phyloP scores from a whole-genome alignment of 1,284 basidiomycete species.

The Wolfiporia cocos region DNA sequence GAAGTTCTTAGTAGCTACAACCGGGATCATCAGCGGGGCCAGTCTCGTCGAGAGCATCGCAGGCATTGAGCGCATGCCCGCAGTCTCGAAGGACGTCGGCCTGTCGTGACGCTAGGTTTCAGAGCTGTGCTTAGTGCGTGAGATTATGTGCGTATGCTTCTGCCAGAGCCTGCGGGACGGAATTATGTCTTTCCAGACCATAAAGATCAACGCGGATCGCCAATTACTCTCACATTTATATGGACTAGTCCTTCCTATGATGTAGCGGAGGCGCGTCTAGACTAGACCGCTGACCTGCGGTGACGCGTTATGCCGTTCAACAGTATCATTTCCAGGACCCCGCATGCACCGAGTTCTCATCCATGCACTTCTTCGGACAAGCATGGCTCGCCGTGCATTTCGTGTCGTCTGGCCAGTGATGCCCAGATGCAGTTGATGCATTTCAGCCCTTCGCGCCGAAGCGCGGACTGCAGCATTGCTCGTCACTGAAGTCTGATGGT shows the following conservation, averaged over 20 bases:
- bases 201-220: slow-evolving; percentile 6
- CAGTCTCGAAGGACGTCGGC: slow-evolving; percentile 26
- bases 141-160: too few relatives aligned
- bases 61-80: slow-evolving; percentile 31
- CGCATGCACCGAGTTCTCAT: slow-evolving; percentile 7
- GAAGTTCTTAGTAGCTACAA: slow-evolving; percentile 84
- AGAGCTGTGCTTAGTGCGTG: too few relatives aligned
- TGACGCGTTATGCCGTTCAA: slow-evolving; percentile 9
- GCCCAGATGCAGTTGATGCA: too few relatives aligned
- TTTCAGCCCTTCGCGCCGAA: too few relatives aligned
- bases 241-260: slow-evolving; percentile 9
- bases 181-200: background rate
- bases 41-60: slow-evolving; percentile 66
- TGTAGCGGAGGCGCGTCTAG: slow-evolving; percentile 9
- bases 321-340: slow-evolving; percentile 8
- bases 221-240: slow-evolving; percentile 1
- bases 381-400: too few relatives aligned
- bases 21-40: slow-evolving; percentile 78
- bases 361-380: too few relatives aligned
- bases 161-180: too few relatives aligned
- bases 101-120: slow-evolving; percentile 17
- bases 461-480: too few relatives aligned
- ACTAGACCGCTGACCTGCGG: slow-evolving; percentile 7
- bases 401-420: too few relatives aligned
- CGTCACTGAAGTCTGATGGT: too few relatives aligned